A percentile compares a stretch with the other conserved stretches of the same genome.
phyloP scores from a whole-genome alignment of 2,329 filamentous ascomycete species.

The Fusarium ramigenum region DNA sequence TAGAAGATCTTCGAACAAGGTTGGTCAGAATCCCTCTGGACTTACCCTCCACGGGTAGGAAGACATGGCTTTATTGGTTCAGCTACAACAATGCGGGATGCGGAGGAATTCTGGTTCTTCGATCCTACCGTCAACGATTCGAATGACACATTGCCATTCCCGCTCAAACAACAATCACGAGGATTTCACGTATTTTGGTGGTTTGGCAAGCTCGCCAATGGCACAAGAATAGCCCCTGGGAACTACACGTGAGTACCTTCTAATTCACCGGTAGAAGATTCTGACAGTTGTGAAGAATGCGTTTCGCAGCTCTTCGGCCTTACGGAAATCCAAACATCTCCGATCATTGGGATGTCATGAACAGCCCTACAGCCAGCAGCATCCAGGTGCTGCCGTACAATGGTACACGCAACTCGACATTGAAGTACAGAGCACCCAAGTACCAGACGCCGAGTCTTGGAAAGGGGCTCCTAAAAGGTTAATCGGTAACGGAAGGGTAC shows the following conservation, averaged over 20 bases:
- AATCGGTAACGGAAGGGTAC: not conserved
- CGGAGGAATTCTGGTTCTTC: conserved; percentile 47
- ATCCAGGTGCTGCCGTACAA: conserved; percentile 50
- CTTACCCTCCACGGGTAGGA: conserved; percentile 52
- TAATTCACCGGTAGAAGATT: not conserved
- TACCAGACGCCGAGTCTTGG: conserved; percentile 4
- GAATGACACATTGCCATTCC: conserved; percentile 52
- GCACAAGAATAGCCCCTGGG: conserved; percentile 51
- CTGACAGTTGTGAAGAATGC: conserved; percentile 46
- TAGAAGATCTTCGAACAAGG: conserved; percentile 50
- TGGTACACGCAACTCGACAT: conserved; percentile 39
- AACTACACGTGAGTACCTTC: conserved; percentile 51
- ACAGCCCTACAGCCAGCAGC: conserved; percentile 44
- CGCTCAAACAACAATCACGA: conserved; percentile 47
- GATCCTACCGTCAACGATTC: conserved; percentile 49
- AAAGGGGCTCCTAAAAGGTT: not conserved
- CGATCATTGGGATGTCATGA: conserved; percentile 55
- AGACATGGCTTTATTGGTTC: conserved; percentile 54
- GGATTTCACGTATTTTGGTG: conserved; percentile 51
- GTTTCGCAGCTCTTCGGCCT: conserved; percentile 53
- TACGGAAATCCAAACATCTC: conserved; percentile 54
- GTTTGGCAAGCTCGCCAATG: conserved; percentile 55
- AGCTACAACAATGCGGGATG: conserved; percentile 51
- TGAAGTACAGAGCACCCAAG: conserved; percentile 18
- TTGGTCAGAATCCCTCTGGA: conserved; percentile 54